phyloP scores from a whole-genome alignment of 2,329 filamentous ascomycete species.

The Pestalotiopsis fici region DNA sequence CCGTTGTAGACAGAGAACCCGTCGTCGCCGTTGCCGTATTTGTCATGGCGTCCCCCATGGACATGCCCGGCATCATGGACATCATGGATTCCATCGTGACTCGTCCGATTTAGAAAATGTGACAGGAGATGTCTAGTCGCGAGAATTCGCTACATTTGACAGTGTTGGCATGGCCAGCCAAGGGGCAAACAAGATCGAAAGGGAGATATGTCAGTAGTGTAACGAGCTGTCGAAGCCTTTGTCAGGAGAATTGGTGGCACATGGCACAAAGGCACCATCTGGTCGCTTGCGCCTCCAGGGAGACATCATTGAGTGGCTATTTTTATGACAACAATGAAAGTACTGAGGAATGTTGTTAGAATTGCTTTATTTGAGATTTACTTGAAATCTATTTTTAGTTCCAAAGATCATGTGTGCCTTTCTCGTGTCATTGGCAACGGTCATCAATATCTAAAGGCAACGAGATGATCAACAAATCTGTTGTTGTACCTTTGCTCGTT shows the following conservation, averaged over 20 bases:
- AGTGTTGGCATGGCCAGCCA: background rate
- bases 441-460: background rate
- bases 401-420: background rate
- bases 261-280: background rate
- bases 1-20: background rate
- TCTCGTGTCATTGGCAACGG: background rate
- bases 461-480: background rate
- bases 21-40: background rate
- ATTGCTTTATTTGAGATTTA: background rate
- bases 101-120: background rate
- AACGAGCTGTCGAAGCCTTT: background rate
- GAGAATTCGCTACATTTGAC: background rate
- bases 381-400: background rate
- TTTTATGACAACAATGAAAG: slow-evolving; percentile 1
- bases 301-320: background rate
- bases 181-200: background rate
- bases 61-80: slow-evolving; percentile 10
- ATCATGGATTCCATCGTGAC: slow-evolving; percentile 1
- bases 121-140: background rate
- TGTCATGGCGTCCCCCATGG: slow-evolving; percentile 4
- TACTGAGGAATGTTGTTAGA: background rate
- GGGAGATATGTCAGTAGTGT: background rate
- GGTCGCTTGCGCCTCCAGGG: background rate
- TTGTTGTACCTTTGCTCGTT: background rate
- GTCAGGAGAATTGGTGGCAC: background rate